Base-by-base conservation (phyloP, 1,284 basidiomycete genomes). In the Sporisorium scitamineum region DNA sequence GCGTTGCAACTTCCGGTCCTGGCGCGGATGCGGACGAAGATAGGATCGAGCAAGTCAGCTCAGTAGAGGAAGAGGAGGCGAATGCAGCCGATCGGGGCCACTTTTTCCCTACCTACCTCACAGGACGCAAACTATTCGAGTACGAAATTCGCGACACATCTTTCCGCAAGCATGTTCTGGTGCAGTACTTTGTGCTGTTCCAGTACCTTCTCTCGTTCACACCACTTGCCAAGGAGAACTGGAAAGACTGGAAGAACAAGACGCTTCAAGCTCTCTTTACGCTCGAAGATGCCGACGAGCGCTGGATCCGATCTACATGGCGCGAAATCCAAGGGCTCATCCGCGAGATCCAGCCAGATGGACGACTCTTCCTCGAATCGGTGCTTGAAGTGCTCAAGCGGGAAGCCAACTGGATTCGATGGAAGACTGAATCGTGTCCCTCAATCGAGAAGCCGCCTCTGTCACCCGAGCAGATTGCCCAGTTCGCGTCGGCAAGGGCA, bases 91-190 rank as follows among this genome's bases (percentile, higher is more conserved):
- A 85, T 34, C 90, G 88, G 14, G 71, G 61, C 74, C 94, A 93
- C 84, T 95, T 95, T 86, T 95, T 95, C 81, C 93, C 94, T 14
- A 95, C 94, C 83, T 95, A 93, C 85, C 87, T 96, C 47, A 95
- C 94, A 0, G 93, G 91, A 65, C 91, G 92, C 0, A 92, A 94
- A 50, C 87, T 96, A 22, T 88, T 95, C 29, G 93, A 93, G 56
- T 90, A 95, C 56, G 93, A 96, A 52, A 90, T 95, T 65, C 91
- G 93, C 22, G 94, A 95, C 81, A 91, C 92, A 0, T 90, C 92
- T 70, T 96, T 96, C 87, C 91, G 94, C 24, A 91, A 93, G n/a
- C 94, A 96, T 86, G 90, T 95, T 82, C 88, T 96, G 27, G 91
- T 95, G 79, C 94, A 96, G 83, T 88, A 94, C 14, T 88, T 95